phyloP scores from a whole-genome alignment of 768 basidiomycete species.

The Botryobasidium botryosum region DNA sequence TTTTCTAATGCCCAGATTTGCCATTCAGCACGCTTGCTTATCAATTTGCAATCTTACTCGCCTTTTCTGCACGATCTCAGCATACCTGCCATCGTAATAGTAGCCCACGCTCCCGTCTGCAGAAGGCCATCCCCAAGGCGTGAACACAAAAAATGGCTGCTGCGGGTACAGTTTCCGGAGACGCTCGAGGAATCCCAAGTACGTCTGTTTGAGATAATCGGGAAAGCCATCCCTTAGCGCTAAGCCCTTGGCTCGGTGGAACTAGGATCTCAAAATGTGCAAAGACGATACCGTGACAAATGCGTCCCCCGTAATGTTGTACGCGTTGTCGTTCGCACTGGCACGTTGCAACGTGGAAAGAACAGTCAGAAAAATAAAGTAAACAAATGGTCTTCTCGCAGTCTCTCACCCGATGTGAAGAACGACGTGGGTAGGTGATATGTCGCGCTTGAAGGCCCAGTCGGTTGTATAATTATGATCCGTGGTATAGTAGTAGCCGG shows the following conservation, averaged over 20 bases:
- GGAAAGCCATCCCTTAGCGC: too few species aligned
- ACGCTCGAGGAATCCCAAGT: conserved; percentile 28
- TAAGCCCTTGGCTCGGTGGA: too few species aligned
- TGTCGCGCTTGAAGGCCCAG: conserved; percentile 36
- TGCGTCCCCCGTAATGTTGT: conserved; percentile 32
- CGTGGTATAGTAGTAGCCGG: conserved; percentile 33
- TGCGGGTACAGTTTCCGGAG: conserved; percentile 28
- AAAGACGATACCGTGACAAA: conserved; percentile 8
- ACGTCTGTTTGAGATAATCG: conserved; percentile 26
- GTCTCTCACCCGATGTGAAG: conserved; percentile 36
- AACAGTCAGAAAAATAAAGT: neutral
- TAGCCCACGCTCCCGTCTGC: conserved; percentile 28
- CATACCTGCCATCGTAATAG: conserved; percentile 33
- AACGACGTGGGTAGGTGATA: conserved; percentile 34
- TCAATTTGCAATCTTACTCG: neutral
- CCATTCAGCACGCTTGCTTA: neutral
- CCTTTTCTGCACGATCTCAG: conserved; percentile 21
- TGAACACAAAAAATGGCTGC: conserved; percentile 37
- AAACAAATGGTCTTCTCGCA: too few species aligned
- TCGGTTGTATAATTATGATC: conserved; percentile 46
- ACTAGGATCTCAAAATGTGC: too few species aligned
- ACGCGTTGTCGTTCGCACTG: conserved; percentile 40
- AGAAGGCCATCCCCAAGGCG: conserved; percentile 42
- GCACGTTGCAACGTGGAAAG: too few species aligned
- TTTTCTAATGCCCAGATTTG: conserved; percentile 20